Percentiles rank a stretch among this genome's conserved stretches.
Evolutionary conservation across 352 stramenopile genomes (phyloP).

Genomic region (Globisporangium splendens): DNA sequence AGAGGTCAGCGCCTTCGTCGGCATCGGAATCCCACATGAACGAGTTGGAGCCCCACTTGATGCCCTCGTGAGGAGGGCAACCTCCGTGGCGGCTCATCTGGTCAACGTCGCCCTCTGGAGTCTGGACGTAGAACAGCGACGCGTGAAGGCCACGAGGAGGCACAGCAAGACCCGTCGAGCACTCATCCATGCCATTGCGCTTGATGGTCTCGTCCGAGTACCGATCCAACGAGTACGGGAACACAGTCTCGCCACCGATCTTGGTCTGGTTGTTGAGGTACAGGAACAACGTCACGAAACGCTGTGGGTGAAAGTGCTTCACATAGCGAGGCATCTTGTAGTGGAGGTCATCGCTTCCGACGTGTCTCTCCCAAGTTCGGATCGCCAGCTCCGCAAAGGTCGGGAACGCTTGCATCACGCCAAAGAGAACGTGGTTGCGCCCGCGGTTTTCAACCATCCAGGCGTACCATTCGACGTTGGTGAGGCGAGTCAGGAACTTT

Average conservation of each 20-base stretch:
- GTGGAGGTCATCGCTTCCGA: constrained; percentile 26
- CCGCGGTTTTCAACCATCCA: constrained; percentile 67
- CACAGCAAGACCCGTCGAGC: constrained; percentile 69
- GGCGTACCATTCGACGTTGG: constrained; percentile 68
- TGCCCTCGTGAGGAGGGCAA: constrained; percentile 78
- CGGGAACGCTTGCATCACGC: constrained; percentile 60
- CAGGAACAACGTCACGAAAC: constrained; percentile 95
- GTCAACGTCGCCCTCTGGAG: constrained; percentile 67
- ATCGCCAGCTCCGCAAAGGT: constrained; percentile 60
- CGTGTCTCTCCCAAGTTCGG: constrained; percentile 59
- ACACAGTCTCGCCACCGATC: constrained; percentile 96
- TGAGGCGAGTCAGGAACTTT: constrained; percentile 45
- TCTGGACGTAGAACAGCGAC: constrained; percentile 85
- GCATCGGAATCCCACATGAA: constrained; percentile 88
- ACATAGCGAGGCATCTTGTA: constrained; percentile 67
- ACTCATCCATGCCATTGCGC: constrained; percentile 78
- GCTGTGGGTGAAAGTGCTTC: constrained; percentile 88
- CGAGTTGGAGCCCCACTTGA: constrained; percentile 84
- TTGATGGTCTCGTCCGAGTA: constrained; percentile 69
- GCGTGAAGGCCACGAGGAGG: constrained; percentile 66
- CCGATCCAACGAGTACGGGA: constrained; percentile 85
- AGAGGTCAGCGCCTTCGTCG: constrained; percentile 75
- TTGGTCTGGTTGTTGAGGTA: constrained; percentile 96
- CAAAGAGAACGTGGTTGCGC: constrained; percentile 58
- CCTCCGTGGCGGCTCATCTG: constrained; percentile 77